Evolutionary conservation across 139 green algal genomes (phyloP).

Genomic region (Tetradesmus lagerheimii): DNA sequence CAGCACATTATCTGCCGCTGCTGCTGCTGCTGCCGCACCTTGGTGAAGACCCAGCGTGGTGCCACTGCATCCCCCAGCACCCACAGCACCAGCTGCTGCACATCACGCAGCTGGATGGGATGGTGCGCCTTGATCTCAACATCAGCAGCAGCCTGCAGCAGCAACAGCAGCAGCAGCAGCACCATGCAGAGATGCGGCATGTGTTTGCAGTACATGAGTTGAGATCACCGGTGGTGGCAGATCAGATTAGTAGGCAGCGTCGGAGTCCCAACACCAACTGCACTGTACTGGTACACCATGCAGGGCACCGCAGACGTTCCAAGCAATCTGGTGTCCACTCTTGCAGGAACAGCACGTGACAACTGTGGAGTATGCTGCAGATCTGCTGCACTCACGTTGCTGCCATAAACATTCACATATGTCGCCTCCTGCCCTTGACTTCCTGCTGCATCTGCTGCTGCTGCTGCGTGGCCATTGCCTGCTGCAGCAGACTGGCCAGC

Average conservation of each 20-base stretch:
- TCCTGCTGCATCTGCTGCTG: neutral
- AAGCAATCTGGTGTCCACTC: neutral
- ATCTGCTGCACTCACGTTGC: neutral
- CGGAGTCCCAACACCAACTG: too few species aligned
- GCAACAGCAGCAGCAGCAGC: neutral
- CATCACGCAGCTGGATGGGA: conserved; percentile 61
- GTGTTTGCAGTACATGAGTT: too few species aligned
- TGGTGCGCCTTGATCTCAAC: conserved; percentile 44
- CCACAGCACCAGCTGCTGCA: conserved; percentile 74
- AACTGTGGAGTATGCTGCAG: neutral
- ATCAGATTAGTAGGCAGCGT: too few species aligned
- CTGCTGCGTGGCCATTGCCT: neutral
- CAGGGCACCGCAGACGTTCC: neutral
- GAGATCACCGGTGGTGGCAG: too few species aligned
- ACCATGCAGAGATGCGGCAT: too few species aligned
- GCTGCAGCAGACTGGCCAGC: neutral
- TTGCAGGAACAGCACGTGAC: neutral
- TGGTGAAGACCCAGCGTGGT: conserved; percentile 71
- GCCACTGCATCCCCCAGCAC: conserved; percentile 65
- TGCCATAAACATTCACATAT: neutral
- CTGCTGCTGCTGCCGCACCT: conserved; percentile 50
- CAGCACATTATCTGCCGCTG: too few species aligned
- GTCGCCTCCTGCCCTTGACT: neutral
- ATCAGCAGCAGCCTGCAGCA: conserved; percentile 51
- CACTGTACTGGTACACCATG: neutral